Percentiles rank a stretch among this genome's conserved stretches.
Evolutionary conservation across 257 asterid species (phyloP).

Genomic region (Ilex aquifolium): DNA sequence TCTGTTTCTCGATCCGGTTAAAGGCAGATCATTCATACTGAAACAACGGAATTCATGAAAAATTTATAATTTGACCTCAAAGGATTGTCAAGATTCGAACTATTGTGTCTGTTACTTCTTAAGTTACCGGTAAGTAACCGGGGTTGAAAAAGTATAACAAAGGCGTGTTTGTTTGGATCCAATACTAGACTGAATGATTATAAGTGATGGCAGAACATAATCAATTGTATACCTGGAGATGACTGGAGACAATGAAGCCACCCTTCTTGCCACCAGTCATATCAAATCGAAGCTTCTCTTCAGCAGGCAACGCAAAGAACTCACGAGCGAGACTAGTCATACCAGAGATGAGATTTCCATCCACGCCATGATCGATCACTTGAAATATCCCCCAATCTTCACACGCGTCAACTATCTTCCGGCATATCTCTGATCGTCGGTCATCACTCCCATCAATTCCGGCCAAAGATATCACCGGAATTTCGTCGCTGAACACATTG

Average conservation of each 20-base stretch:
- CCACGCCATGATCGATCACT: conserved; percentile 74
- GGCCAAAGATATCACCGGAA: conserved; percentile 75
- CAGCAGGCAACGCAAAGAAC: conserved; percentile 52
- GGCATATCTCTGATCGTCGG: conserved; percentile 41
- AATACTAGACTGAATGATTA: too few species aligned
- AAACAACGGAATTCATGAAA: too few species aligned
- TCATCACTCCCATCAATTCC: conserved; percentile 38
- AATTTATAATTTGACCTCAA: too few species aligned
- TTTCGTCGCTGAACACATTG: conserved; percentile 62
- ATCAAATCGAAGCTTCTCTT: conserved; percentile 66
- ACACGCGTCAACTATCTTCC: conserved; percentile 58
- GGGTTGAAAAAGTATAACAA: too few species aligned
- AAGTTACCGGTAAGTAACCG: too few species aligned
- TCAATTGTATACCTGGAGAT: conserved; percentile 45
- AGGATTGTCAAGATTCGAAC: too few species aligned
- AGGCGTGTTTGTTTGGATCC: too few species aligned
- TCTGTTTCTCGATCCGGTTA: too few species aligned
- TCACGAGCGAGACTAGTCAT: conserved; percentile 50
- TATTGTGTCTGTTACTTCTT: too few species aligned
- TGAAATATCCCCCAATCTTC: conserved; percentile 94
- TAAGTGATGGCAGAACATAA: too few species aligned
- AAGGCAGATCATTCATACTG: too few species aligned
- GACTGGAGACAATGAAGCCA: conserved; percentile 82
- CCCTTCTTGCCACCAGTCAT: conserved; percentile 85
- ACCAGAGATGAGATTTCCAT: conserved; percentile 24